Percentiles rank a stretch among this genome's conserved stretches.
These are phyloP conservation scores for Aureobasidium sp. DNA, from an alignment of 2,329 filamentous ascomycete species.

Conservation along the genomic window DNA sequence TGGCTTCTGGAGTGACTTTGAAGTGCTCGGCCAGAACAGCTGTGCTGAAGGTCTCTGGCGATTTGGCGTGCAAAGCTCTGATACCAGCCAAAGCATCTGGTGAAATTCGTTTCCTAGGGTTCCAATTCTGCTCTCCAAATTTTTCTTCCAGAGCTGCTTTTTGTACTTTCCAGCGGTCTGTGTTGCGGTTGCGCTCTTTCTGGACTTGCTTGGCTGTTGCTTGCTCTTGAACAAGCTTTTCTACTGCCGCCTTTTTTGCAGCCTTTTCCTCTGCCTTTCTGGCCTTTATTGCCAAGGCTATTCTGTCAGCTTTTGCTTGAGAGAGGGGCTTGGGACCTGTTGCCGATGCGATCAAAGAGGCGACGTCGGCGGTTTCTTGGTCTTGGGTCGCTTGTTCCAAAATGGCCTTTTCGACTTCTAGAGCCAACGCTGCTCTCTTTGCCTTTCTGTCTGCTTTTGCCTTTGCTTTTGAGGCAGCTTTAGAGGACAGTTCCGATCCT, in stretches of 20 bases:
- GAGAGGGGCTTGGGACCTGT: neutral
- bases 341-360: constrained; percentile 10
- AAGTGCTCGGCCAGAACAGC: constrained; percentile 68
- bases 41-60: constrained; percentile 72
- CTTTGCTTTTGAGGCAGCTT: neutral
- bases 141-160: constrained; percentile 70
- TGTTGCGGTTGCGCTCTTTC: constrained; percentile 4
- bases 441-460: constrained; percentile 12
- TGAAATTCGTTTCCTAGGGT: constrained; percentile 76
- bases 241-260: constrained; percentile 11
- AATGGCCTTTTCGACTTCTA: neutral
- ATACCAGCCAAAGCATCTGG: constrained; percentile 91
- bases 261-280: constrained; percentile 13
- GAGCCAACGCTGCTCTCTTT: neutral
- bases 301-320: constrained; percentile 1
- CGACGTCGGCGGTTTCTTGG: neutral
- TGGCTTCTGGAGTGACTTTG: constrained; percentile 76
- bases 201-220: neutral
- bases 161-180: constrained; percentile 63
- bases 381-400: neutral
- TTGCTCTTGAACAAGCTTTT: neutral
- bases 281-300: neutral
- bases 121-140: constrained; percentile 70
- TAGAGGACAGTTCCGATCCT: neutral
- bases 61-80: constrained; percentile 68